phyloP scores from a whole-genome alignment of 768 basidiomycete species.

The Collybia sordida region DNA sequence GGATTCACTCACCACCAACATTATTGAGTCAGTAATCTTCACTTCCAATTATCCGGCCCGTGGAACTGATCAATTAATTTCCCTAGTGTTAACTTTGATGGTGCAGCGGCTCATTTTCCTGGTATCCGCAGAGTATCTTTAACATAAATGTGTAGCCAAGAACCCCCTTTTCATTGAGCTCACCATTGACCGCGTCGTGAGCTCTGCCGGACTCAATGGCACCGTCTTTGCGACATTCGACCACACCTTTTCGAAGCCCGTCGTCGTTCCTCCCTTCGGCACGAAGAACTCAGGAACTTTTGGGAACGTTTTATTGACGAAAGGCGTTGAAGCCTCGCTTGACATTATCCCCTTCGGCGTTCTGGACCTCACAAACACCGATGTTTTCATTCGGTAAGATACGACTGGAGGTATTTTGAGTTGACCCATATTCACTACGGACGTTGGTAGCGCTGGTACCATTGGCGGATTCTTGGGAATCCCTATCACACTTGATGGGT shows the following conservation, averaged over 20 bases:
- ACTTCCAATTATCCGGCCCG: neutral
- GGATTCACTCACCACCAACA: conserved; percentile 32
- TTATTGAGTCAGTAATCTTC: conserved; percentile 22
- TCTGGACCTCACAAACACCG: conserved; percentile 46
- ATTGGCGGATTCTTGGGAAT: conserved; percentile 31
- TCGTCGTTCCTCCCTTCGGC: conserved; percentile 47
- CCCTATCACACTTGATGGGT: conserved; percentile 32
- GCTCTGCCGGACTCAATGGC: conserved; percentile 49
- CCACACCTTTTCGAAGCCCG: conserved; percentile 51
- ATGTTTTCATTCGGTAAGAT: conserved; percentile 37
- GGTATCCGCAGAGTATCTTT: neutral
- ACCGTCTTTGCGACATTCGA: conserved; percentile 58
- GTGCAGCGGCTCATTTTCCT: conserved; percentile 14
- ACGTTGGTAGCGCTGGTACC: conserved; percentile 24
- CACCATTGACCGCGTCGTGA: conserved; percentile 40
- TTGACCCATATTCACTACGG: neutral
- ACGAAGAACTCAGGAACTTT: conserved; percentile 61
- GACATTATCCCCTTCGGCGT: conserved; percentile 53
- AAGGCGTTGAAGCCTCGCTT: conserved; percentile 50
- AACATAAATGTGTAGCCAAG: conserved; percentile 23
- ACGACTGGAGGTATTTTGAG: neutral
- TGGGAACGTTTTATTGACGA: conserved; percentile 51
- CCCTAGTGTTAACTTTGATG: conserved; percentile 34
- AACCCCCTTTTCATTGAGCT: conserved; percentile 47
- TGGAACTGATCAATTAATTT: neutral